Evolutionary conservation across 441 rosid species (phyloP).

Genomic region (Aleurites moluccanus): DNA sequence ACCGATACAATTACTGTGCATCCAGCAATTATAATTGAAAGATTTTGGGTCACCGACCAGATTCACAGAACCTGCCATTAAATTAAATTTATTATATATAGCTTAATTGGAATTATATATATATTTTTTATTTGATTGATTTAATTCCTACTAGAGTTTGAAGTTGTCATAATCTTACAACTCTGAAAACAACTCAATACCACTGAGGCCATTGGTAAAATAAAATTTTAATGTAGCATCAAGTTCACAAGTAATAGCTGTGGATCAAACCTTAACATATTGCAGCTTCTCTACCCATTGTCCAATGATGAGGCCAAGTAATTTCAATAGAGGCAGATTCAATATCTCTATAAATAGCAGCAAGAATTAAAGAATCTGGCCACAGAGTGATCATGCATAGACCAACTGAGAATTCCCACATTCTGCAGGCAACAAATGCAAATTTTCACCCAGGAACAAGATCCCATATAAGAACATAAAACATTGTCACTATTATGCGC

Average conservation of each 20-base stretch:
- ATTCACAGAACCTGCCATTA: conserved; percentile 52
- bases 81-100: too few relatives aligned
- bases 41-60: conserved; percentile 72
- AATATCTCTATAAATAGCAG: conserved; percentile 72
- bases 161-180: too few relatives aligned
- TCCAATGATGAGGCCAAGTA: conserved; percentile 63
- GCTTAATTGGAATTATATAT: neutral
- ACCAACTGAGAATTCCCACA: conserved; percentile 92
- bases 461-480: too few relatives aligned
- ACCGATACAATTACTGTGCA: conserved; percentile 54
- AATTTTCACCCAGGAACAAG: too few relatives aligned
- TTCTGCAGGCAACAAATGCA: conserved; percentile 39
- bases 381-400: conserved; percentile 78
- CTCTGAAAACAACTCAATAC: too few relatives aligned
- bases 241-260: neutral
- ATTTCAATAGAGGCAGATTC: conserved; percentile 75
- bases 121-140: neutral
- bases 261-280: conserved; percentile 51
- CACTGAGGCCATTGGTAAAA: too few relatives aligned
- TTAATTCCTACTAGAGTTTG: too few relatives aligned
- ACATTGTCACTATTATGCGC: too few relatives aligned
- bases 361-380: conserved; percentile 77
- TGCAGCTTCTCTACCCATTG: conserved; percentile 56
- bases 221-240: neutral
- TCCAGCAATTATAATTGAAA: conserved; percentile 71